A percentile compares a stretch with the other conserved stretches of the same genome.
These are phyloP conservation scores for Cucumis sativus DNA, from an alignment of 306 rosid genomes.

Conservation along the genomic window DNA sequence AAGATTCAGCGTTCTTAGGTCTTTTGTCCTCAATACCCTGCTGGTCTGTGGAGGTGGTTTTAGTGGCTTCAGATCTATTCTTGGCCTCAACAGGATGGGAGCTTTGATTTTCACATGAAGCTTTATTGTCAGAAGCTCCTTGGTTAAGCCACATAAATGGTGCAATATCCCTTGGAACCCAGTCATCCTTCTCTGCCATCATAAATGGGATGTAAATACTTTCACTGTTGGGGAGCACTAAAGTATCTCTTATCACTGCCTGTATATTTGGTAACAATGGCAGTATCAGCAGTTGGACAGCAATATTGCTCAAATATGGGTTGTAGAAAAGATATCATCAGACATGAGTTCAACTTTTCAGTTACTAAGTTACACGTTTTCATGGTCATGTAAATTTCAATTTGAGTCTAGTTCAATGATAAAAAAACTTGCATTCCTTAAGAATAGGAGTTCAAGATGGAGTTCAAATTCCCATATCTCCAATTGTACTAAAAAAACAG, in stretches of 20 bases:
- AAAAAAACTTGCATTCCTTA: no score
- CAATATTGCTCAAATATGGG: background rate
- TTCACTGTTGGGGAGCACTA: slow-evolving; percentile 81
- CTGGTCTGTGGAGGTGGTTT: slow-evolving; percentile 19
- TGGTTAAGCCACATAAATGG: slow-evolving; percentile 73
- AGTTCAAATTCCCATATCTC: no score
- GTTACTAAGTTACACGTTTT: background rate
- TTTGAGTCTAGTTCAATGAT: no score
- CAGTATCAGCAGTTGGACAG: slow-evolving; percentile 14
- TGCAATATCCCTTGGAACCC: slow-evolving; percentile 64
- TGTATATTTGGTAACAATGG: slow-evolving; percentile 24
- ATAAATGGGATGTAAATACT: slow-evolving; percentile 63
- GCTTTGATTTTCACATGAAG: slow-evolving; percentile 17
- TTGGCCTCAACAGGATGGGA: slow-evolving; percentile 23
- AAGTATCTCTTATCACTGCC: slow-evolving; percentile 54
- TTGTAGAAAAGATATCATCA: background rate
- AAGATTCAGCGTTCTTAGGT: slow-evolving; percentile 12
- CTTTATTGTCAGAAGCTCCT: slow-evolving; percentile 35
- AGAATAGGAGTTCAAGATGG: no score
- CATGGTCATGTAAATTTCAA: background rate
- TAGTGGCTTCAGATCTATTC: slow-evolving; percentile 24
- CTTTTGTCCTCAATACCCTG: slow-evolving; percentile 19
- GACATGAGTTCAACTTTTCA: background rate
- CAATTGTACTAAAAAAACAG: no score
- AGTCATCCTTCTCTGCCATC: slow-evolving; percentile 81